These are phyloP conservation scores for Crithidia bombi DNA, from an alignment of 208 protist species.

Conservation along the genomic window DNA sequence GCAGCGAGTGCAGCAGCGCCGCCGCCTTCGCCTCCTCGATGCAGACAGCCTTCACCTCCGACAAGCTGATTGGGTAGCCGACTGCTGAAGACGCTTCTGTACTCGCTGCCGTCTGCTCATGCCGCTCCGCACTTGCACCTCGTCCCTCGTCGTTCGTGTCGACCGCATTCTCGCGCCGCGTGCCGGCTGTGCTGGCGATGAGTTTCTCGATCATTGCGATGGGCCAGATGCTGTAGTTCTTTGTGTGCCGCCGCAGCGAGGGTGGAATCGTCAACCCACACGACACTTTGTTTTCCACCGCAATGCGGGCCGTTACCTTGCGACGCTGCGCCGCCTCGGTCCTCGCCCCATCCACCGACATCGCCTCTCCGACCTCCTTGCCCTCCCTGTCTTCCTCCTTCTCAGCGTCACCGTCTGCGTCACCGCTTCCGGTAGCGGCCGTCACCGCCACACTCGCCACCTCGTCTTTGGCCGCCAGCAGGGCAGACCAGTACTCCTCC, in stretches of 20 bases:
- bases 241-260: constrained; percentile 61
- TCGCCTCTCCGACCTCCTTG: constrained; percentile 6
- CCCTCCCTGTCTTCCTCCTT: neutral
- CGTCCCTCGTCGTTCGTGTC: neutral
- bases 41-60: constrained; percentile 67
- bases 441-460: constrained; percentile 21
- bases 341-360: neutral
- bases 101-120: neutral
- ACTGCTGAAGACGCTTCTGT: constrained; percentile 1
- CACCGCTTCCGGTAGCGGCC: constrained; percentile 38
- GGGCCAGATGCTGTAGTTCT: constrained; percentile 83
- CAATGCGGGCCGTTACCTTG: constrained; percentile 13
- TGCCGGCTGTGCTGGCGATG: neutral
- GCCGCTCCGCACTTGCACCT: neutral
- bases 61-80: constrained; percentile 36
- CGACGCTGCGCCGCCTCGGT: neutral
- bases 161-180: neutral
- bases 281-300: constrained; percentile 40
- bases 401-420: constrained; percentile 6
- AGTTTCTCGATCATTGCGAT: constrained; percentile 49
- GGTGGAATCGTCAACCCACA: constrained; percentile 66
- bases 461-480: constrained; percentile 48
- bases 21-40: constrained; percentile 65
- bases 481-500: constrained; percentile 78
- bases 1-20: constrained; percentile 66